phyloP scores from a whole-genome alignment of 176 grass and related monocot genomes.

The Poa annua region DNA sequence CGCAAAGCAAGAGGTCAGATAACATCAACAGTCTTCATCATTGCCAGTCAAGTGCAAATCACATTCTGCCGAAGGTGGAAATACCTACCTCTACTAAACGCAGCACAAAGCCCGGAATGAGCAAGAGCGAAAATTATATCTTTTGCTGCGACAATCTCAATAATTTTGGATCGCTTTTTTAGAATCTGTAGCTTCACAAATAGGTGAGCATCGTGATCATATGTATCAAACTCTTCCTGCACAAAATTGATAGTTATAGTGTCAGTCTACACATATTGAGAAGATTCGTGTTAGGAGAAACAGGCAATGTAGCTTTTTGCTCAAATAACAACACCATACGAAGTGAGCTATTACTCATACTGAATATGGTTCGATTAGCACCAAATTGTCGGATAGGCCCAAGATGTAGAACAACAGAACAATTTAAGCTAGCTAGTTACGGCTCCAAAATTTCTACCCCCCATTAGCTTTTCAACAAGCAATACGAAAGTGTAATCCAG shows the following conservation, averaged over 20 bases:
- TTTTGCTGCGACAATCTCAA: constrained; percentile 96
- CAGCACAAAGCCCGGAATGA: constrained; percentile 91
- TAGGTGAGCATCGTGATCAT: constrained; percentile 85
- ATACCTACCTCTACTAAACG: constrained; percentile 81
- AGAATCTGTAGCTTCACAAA: constrained; percentile 96
- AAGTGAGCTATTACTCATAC: background rate
- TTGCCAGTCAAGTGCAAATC: background rate
- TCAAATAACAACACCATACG: background rate
- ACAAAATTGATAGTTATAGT: constrained; percentile 24
- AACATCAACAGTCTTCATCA: constrained; percentile 13
- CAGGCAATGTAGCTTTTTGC: constrained; percentile 1
- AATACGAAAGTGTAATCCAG: background rate
- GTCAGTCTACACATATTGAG: constrained; percentile 13
- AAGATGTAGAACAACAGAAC: constrained; percentile 21
- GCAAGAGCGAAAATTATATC: constrained; percentile 99
- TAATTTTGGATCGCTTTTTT: constrained; percentile 91
- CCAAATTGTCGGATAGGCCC: background rate
- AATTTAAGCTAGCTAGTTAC: background rate
- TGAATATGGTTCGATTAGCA: background rate
- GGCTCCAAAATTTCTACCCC: background rate
- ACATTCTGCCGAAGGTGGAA: constrained; percentile 20
- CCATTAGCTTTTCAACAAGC: background rate
- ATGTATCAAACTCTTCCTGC: constrained; percentile 94
- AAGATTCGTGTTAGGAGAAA: background rate
- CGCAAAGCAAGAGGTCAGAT: constrained; percentile 29